Evolutionary conservation across 192 early-diverging fungal genomes (phyloP), one percentile per base, ranked within the genome.

Genomic region (Chytriomyces hyalinus): DNA sequence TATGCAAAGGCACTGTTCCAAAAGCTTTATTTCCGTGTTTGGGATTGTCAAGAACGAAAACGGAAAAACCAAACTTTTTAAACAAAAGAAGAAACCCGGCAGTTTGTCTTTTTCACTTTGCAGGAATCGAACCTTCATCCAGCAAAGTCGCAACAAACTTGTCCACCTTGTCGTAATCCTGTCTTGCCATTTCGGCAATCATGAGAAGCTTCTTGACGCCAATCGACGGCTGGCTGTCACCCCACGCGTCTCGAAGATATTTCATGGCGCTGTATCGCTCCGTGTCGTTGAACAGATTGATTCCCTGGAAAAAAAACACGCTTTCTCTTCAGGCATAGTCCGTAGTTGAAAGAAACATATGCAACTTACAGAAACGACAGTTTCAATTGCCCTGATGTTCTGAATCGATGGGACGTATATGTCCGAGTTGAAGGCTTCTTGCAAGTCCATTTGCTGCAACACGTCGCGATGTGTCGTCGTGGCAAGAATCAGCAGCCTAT

Each of bases 161-260:
- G 4, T 90, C 90, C 17, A 94, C 87, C 69, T 91, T 93, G 74
- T 94, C 91, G 10, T 68, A 80, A 76, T 96, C 95, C 80, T 98
- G 96, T 28, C 92, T 83, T 5, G 96, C 94, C 88, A 95, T 97
- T 77, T 98, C 97, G 44, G 92, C 86, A 17, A 94, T 88, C 89
- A 95, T 91, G 67, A 99, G 80, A 61, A 99, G 83, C 77, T 93
- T 96, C 87, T 99, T 99, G 80, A 99, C 88, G 6, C 93, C 93
- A 59, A 98, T 90, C 36, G 90, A 85, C 44, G 98, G 80, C 20
- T 87, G 80, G 22, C 84, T 77, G 50, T 90, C 87, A 20, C 90
- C 80, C 7, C 88, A 86, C 13, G 83, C 81, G 51, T 82, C 79
- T 44, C 76, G 71, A 46, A 98, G 82, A 44, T 76, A 82, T 2